phyloP scores from a whole-genome alignment of 2,329 filamentous ascomycete genomes.

The Mycosphaerella sp. region DNA sequence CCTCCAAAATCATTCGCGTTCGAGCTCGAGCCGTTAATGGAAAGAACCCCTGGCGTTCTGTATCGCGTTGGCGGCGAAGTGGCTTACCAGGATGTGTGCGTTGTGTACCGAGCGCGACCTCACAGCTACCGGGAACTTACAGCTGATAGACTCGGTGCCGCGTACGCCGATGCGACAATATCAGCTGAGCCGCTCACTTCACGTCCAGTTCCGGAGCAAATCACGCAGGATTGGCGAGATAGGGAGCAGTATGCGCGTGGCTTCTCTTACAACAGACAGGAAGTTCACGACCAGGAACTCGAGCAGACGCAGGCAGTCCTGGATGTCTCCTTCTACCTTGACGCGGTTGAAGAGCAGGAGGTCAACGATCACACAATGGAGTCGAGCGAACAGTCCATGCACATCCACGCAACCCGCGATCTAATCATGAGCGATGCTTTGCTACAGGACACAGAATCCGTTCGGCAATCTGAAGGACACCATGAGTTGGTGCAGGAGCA shows the following conservation, averaged over 20 bases:
- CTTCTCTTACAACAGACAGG: neutral
- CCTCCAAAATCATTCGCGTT: conserved; percentile 5
- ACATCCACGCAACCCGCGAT: neutral
- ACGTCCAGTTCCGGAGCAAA: neutral
- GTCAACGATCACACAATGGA: neutral
- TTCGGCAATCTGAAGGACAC: neutral
- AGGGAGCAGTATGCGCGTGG: neutral
- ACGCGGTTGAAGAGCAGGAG: conserved; percentile 5
- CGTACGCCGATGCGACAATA: neutral
- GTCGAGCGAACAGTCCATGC: neutral
- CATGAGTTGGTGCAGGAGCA: neutral
- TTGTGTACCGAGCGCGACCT: neutral
- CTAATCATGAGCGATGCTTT: neutral
- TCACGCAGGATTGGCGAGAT: conserved; percentile 3
- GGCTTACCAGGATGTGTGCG: neutral
- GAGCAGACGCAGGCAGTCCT: neutral
- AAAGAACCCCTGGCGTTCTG: neutral
- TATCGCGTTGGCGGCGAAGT: neutral
- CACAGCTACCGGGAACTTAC: neutral
- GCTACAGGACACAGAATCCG: neutral
- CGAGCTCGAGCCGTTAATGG: neutral
- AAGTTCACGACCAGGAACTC: neutral
- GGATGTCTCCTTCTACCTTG: neutral
- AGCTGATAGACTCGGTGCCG: neutral
- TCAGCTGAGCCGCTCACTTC: neutral